Percentiles rank a stretch among this genome's conserved stretches.
Conservation (phyloP, 2,329 filamentous ascomycete genomes). For the Allantophomopsis lycopodina region DNA sequence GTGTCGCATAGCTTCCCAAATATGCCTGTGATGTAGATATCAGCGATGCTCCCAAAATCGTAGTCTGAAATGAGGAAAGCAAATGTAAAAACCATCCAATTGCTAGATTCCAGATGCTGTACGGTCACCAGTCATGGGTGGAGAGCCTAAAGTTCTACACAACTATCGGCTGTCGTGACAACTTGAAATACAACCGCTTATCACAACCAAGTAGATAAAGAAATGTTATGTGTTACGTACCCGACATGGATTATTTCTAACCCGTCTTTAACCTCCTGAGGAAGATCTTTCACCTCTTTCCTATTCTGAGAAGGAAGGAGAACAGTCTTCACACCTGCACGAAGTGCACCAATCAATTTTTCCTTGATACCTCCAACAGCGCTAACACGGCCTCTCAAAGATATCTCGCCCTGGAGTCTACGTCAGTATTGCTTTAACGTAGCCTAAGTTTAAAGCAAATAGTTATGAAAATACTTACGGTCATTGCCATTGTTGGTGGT, state of each 20-base stretch:
- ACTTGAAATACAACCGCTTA: background rate
- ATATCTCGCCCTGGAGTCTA: conserved; percentile 36
- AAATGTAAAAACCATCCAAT: too few relatives aligned
- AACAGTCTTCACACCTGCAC: conserved; percentile 90
- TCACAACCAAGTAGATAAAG: conserved; percentile 9
- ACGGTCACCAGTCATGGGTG: too few relatives aligned
- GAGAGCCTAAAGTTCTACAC: too few relatives aligned
- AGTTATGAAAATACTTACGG: conserved; percentile 33
- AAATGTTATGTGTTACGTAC: conserved; percentile 34
- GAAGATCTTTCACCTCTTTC: conserved; percentile 86
- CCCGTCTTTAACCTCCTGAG: conserved; percentile 75
- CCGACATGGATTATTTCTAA: conserved; percentile 81
- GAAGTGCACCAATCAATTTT: conserved; percentile 87
- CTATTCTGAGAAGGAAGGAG: conserved; percentile 76
- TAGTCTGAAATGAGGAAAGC: too few relatives aligned
- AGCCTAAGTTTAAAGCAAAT: too few relatives aligned
- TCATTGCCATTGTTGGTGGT: conserved; percentile 91
- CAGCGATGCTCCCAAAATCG: too few relatives aligned
- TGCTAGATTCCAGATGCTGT: too few relatives aligned
- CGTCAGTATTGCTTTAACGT: too few relatives aligned
- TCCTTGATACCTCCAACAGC: conserved; percentile 97
- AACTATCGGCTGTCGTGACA: too few relatives aligned
- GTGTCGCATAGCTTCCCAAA: conserved; percentile 83
- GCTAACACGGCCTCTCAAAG: conserved; percentile 77
- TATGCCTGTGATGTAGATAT: conserved; percentile 41